Conservation (phyloP, 345 rosid genomes). For the Alliaria petiolata region DNA sequence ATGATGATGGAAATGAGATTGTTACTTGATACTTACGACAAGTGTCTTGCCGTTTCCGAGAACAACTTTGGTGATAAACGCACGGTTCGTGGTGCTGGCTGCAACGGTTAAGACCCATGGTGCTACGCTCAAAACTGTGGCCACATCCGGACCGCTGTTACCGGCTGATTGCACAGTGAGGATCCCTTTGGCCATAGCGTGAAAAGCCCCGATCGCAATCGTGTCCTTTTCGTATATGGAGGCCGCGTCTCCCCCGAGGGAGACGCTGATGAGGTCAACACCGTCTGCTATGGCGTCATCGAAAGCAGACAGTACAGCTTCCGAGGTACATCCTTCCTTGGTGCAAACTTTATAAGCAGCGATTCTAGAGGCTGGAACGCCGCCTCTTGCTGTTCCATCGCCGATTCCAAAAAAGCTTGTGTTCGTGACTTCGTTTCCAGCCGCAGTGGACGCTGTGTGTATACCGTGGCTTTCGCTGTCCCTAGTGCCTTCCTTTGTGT, state of each 20-base stretch:
- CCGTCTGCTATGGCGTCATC: slow-evolving; percentile 73
- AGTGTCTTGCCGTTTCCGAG: slow-evolving; percentile 39
- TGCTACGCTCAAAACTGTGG: not conserved
- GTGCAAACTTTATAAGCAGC: slow-evolving; percentile 47
- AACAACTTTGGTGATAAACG: slow-evolving; percentile 29
- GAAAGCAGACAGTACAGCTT: slow-evolving; percentile 36
- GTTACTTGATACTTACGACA: slow-evolving; percentile 31
- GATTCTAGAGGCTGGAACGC: slow-evolving; percentile 50
- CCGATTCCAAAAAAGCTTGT: slow-evolving; percentile 41
- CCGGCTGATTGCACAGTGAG: slow-evolving; percentile 42
- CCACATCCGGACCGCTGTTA: not conserved
- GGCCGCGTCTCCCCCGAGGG: rapidly evolving
- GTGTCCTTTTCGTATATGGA: not conserved
- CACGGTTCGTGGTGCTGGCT: slow-evolving; percentile 47
- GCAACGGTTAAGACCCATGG: slow-evolving; percentile 54
- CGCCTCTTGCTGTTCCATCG: slow-evolving; percentile 49
- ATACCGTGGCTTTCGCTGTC: slow-evolving; percentile 45
- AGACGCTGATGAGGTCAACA: slow-evolving; percentile 44
- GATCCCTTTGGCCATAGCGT: slow-evolving; percentile 51
- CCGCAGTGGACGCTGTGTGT: slow-evolving; percentile 53
- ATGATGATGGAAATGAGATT: not conserved
- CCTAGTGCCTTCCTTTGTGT: slow-evolving; percentile 15
- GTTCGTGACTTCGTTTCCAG: slow-evolving; percentile 35
- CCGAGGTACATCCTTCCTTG: not conserved
- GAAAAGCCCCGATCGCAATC: slow-evolving; percentile 45